Percentiles rank a stretch among this genome's conserved stretches.
These are phyloP conservation scores for Globisporangium splendens DNA, from an alignment of 352 stramenopile genomes.

Conservation along the genomic window DNA sequence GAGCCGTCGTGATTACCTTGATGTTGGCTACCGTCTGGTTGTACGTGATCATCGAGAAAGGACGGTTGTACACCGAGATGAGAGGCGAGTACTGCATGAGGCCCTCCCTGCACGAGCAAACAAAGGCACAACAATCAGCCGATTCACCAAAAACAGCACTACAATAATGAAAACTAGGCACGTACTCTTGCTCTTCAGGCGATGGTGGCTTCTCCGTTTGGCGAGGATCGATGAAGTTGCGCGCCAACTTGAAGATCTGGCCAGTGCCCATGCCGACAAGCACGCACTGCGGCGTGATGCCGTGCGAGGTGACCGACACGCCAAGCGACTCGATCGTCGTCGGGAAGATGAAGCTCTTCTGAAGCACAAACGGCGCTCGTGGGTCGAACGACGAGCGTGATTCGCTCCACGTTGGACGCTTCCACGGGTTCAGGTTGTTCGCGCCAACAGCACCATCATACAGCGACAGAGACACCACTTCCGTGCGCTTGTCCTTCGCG, in stretches of 20 bases:
- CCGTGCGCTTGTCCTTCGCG: conserved; percentile 78
- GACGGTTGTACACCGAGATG: conserved; percentile 85
- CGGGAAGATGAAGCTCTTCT: conserved; percentile 94
- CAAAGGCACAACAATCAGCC: background rate
- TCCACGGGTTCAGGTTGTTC: conserved; percentile 94
- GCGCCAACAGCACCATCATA: conserved; percentile 96
- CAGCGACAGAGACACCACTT: conserved; percentile 84
- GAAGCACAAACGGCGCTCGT: conserved; percentile 87
- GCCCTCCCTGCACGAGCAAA: conserved; percentile 46
- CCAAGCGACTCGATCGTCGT: conserved; percentile 88
- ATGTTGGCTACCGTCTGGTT: conserved; percentile 87
- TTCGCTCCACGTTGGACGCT: conserved; percentile 84
- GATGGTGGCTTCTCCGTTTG: conserved; percentile 91
- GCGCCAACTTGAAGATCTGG: conserved; percentile 92
- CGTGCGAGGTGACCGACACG: conserved; percentile 90
- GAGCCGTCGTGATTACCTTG: conserved; percentile 54
- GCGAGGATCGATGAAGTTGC: conserved; percentile 92
- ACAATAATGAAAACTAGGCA: background rate
- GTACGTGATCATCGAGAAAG: conserved; percentile 88
- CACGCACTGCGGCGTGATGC: conserved; percentile 94
- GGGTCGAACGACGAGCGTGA: conserved; percentile 92
- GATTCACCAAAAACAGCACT: background rate
- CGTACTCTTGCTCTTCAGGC: conserved; percentile 60
- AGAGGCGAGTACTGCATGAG: conserved; percentile 88
- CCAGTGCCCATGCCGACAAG: conserved; percentile 90